Percentiles rank a stretch among this genome's conserved stretches.
phyloP scores from a whole-genome alignment of 768 basidiomycete genomes.

The Podaxis sp. region DNA sequence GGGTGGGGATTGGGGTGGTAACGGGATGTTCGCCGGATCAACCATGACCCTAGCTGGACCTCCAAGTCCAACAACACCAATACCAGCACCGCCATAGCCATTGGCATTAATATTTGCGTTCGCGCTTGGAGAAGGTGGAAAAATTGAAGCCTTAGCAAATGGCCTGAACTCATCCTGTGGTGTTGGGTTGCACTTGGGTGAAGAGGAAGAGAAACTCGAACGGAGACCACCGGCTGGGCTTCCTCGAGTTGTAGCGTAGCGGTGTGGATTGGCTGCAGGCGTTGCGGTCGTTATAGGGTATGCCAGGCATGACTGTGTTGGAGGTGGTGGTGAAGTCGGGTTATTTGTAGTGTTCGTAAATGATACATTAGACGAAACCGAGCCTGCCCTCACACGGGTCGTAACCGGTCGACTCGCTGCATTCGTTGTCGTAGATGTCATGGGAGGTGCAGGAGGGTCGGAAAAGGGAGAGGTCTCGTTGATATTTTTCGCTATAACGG shows the following conservation, averaged over 20 bases:
- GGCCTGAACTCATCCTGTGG: conserved; percentile 18
- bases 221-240: conserved; percentile 28
- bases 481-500: conserved; percentile 42
- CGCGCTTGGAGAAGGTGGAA: conserved; percentile 14
- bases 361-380: conserved; percentile 38
- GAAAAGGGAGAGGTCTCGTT: conserved; percentile 22
- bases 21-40: conserved; percentile 57
- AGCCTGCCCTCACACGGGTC: conserved; percentile 37
- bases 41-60: conserved; percentile 32
- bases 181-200: conserved; percentile 11
- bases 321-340: conserved; percentile 30
- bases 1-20: conserved; percentile 71
- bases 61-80: background rate
- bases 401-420: conserved; percentile 20
- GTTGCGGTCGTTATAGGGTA: conserved; percentile 59
- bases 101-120: conserved; percentile 12
- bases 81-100: background rate
- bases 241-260: conserved; percentile 40
- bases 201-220: conserved; percentile 27
- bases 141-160: conserved; percentile 12
- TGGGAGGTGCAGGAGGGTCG: conserved; percentile 21
- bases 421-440: conserved; percentile 14
- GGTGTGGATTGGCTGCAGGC: conserved; percentile 60
- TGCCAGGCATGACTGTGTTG: background rate
- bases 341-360: conserved; percentile 26